Conservation (phyloP, 805 yeast species). For the Teunomyces aglyptinius region DNA sequence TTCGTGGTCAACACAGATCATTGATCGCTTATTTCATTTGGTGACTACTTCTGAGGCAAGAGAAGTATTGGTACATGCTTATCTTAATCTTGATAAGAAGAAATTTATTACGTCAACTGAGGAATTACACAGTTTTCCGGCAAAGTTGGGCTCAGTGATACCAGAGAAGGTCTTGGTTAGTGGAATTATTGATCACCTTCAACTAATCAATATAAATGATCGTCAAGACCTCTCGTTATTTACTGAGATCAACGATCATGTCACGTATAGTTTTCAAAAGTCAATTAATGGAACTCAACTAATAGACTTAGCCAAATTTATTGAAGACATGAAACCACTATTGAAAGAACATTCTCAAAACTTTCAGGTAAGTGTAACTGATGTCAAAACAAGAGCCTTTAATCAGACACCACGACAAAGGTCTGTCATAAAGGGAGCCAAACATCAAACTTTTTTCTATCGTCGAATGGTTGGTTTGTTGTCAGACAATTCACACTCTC, state of each 20-base stretch:
- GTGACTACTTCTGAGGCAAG: constrained; percentile 53
- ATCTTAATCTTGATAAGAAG: constrained; percentile 32
- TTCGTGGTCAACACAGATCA: constrained; percentile 43
- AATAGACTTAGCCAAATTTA: constrained; percentile 25
- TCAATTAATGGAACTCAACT: constrained; percentile 17
- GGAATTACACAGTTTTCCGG: background rate
- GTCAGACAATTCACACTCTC: constrained; percentile 13
- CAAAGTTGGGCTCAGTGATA: background rate
- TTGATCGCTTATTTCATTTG: constrained; percentile 39
- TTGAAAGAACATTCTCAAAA: constrained; percentile 12
- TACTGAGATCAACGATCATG: constrained; percentile 20
- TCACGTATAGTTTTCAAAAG: constrained; percentile 13
- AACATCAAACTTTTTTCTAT: constrained; percentile 63
- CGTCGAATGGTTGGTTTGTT: constrained; percentile 46
- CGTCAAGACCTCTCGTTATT: constrained; percentile 18
- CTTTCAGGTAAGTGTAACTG: constrained; percentile 28
- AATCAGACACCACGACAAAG: constrained; percentile 47
- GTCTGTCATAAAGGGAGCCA: constrained; percentile 48
- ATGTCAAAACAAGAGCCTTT: constrained; percentile 59
- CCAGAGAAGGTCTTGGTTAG: constrained; percentile 44
- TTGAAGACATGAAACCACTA: constrained; percentile 15
- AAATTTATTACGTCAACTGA: constrained; percentile 11
- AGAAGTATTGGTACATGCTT: constrained; percentile 59
- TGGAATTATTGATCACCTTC: constrained; percentile 61
- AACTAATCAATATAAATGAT: constrained; percentile 13